These are phyloP conservation scores for Kodamaea restingae DNA, from an alignment of 805 yeast genomes.

Conservation along the genomic window DNA sequence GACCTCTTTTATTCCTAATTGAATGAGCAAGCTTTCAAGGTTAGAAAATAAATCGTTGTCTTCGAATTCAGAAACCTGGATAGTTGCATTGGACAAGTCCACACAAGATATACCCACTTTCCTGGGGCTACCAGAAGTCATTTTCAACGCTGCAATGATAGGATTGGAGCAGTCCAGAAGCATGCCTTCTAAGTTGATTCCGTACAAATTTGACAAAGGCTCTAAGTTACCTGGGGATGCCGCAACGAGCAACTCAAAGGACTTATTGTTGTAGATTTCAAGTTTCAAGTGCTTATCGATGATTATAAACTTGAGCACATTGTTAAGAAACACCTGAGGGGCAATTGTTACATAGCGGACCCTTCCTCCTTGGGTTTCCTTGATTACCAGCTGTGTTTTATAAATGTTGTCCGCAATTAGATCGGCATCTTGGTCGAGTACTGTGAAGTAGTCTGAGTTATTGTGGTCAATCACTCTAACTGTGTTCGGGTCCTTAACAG, in stretches of 20 bases:
- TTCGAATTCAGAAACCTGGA: constrained; percentile 73
- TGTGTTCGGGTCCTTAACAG: constrained; percentile 44
- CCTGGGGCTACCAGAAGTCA: constrained; percentile 33
- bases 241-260: constrained; percentile 51
- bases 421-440: constrained; percentile 69
- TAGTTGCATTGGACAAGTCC: constrained; percentile 61
- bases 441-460: constrained; percentile 75
- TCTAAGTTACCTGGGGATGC: constrained; percentile 93
- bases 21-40: constrained; percentile 80
- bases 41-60: constrained; percentile 89
- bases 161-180: constrained; percentile 44
- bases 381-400: constrained; percentile 78
- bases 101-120: constrained; percentile 76
- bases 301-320: constrained; percentile 59
- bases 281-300: constrained; percentile 71
- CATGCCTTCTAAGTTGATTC: constrained; percentile 55
- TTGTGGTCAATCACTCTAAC: constrained; percentile 69
- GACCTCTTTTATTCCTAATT: constrained; percentile 84
- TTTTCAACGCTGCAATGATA: constrained; percentile 38
- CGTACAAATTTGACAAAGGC: constrained; percentile 35
- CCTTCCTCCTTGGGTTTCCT: constrained; percentile 44
- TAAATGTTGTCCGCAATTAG: constrained; percentile 80
- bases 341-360: constrained; percentile 71
- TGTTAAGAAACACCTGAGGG: constrained; percentile 61
- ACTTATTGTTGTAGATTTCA: constrained; percentile 65